Base-by-base conservation (phyloP, 1,284 basidiomycete species). In the Trichosporon sp. region DNA sequence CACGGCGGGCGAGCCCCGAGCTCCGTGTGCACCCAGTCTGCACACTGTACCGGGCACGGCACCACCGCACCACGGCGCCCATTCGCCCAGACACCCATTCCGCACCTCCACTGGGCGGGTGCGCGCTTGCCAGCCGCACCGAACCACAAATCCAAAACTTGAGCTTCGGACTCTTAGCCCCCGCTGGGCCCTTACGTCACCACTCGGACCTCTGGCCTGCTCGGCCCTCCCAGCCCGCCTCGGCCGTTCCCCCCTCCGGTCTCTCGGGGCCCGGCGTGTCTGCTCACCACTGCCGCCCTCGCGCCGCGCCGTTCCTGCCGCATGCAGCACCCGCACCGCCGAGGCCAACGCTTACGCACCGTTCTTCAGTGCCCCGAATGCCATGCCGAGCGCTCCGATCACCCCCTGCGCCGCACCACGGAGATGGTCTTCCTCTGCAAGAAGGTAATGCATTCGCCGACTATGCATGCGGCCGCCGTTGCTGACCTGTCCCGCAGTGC, bases 371-470 rank as follows among this genome's bases (percentile, higher is more conserved):
- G 97, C 80, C 87, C 95, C 8, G 89, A 98, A 85, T 99, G 97
- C 80, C 93, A 99, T 77, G 92, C 89, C 0, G 96, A 98, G 77
- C 80, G 86, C 13, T 87, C 92, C 81, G 87, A 89, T 72, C 96
- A 99, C 77, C 75, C 72, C 1, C 85, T 99, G 35, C 83, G 84
- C 12, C 92, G 90, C 83, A 93, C 92, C 65, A 87, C 85, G 58
- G 96, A 98, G 85, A 95, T 99, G 93, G 86, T 86, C 0, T 97
- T 99, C 81, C 85, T 92, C 76, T 99, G 97, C 86, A 99, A 99
- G 84, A 97, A 98, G 76, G 82, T 80, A 35, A 15, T 7, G 23
- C 21, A 11, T 7, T 1, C 21, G 23, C 7, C 2, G 44, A 18
- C 29, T 9, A 23, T 23, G 62, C 60, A 62, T 34, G 1, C 44